A percentile compares a stretch with the other conserved stretches of the same genome.
These are phyloP conservation scores for Mycena belliarum DNA, from an alignment of 768 basidiomycete species.

Conservation along the genomic window DNA sequence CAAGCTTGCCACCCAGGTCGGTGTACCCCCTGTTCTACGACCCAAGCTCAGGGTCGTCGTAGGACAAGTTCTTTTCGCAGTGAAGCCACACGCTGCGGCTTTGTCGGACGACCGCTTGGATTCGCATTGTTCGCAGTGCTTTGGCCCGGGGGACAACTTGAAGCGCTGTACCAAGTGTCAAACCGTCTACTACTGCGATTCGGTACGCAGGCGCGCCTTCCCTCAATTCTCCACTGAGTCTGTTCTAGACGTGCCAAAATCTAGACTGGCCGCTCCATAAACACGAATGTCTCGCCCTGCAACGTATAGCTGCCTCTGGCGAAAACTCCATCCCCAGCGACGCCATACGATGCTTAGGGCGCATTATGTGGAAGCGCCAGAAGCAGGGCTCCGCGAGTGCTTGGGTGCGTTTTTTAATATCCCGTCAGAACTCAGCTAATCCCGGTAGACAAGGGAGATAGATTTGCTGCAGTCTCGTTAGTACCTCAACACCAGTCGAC, in stretches of 20 bases:
- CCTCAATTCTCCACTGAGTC: not conserved
- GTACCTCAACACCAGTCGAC: not conserved
- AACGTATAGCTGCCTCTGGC: slow-evolving; percentile 47
- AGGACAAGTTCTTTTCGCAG: slow-evolving; percentile 64
- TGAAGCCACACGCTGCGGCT: slow-evolving; percentile 60
- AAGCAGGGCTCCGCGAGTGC: slow-evolving; percentile 51
- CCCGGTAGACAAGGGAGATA: slow-evolving; percentile 58
- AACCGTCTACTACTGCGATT: slow-evolving; percentile 72
- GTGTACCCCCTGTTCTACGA: not conserved
- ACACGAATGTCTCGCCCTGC: slow-evolving; percentile 73
- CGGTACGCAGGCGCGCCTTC: slow-evolving; percentile 43
- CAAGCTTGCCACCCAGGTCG: slow-evolving; percentile 38
- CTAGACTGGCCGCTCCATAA: slow-evolving; percentile 77
- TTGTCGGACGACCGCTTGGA: slow-evolving; percentile 65
- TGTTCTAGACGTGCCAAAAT: slow-evolving; percentile 63
- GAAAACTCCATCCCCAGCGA: slow-evolving; percentile 65
- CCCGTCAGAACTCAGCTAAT: not conserved
- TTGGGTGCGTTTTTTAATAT: slow-evolving; percentile 50
- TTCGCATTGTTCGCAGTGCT: slow-evolving; percentile 72
- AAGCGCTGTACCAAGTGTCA: slow-evolving; percentile 78
- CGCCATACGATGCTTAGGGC: slow-evolving; percentile 75
- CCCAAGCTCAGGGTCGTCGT: not conserved
- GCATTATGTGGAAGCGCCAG: slow-evolving; percentile 68
- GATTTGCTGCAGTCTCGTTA: slow-evolving; percentile 76
- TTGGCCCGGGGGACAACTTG: slow-evolving; percentile 43